Conservation (phyloP, 805 yeast species). For the Ogataea methylovora region DNA sequence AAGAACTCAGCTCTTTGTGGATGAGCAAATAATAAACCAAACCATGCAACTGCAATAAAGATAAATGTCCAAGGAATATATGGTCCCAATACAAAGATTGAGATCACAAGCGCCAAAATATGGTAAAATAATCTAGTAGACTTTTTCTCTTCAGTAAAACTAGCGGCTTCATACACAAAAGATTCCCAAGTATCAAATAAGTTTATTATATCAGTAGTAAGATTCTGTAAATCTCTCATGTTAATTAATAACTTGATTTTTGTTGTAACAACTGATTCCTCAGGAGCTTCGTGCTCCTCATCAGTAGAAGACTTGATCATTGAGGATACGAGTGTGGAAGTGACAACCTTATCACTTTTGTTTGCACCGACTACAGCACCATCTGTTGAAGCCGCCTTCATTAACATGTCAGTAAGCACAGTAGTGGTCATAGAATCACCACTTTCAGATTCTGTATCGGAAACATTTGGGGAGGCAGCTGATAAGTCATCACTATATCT, state of each 20-base stretch:
- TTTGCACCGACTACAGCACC: slow-evolving; percentile 12
- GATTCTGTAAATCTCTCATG: slow-evolving; percentile 66
- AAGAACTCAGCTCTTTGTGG: slow-evolving; percentile 36
- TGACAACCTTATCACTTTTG: no score
- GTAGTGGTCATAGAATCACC: slow-evolving; percentile 4
- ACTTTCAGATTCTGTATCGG: slow-evolving; percentile 8
- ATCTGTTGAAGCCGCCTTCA: slow-evolving; percentile 4
- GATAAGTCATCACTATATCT: neutral
- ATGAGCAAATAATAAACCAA: slow-evolving; percentile 42
- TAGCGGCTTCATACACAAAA: slow-evolving; percentile 54
- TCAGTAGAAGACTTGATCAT: no score
- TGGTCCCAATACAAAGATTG: slow-evolving; percentile 35
- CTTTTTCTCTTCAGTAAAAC: slow-evolving; percentile 60
- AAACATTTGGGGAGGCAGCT: neutral
- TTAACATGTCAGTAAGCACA: neutral
- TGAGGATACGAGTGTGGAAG: no score
- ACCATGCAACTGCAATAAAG: slow-evolving; percentile 56
- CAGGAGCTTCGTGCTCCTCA: slow-evolving; percentile 2
- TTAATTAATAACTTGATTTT: slow-evolving; percentile 44
- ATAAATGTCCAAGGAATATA: slow-evolving; percentile 60
- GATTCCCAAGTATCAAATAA: slow-evolving; percentile 44
- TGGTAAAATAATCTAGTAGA: slow-evolving; percentile 55
- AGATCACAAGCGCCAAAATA: slow-evolving; percentile 29
- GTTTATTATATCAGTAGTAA: slow-evolving; percentile 47
- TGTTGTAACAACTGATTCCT: slow-evolving; percentile 6